Evolutionary conservation across 768 basidiomycete species (phyloP), one percentile per base, ranked within the genome.

Genomic region (Mycena albidolilacea): DNA sequence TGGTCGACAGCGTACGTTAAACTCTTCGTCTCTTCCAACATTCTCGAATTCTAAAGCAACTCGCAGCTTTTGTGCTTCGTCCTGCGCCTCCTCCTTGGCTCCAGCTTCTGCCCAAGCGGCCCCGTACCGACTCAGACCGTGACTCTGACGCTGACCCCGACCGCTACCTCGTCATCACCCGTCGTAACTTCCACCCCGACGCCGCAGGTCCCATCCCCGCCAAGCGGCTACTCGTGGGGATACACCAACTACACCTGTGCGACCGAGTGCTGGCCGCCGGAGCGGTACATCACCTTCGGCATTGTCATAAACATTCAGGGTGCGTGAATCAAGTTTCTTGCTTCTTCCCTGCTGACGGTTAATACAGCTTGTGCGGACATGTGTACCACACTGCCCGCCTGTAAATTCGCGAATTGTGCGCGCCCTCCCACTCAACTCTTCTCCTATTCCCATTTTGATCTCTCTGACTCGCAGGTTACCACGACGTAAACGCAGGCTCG

Each of bases 171-270:
- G 41, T 14, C 41, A 7, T 54, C 61, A 38, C 69, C 63, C 38
- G 41, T 44, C 9, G 60, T 59, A 15, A 7, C 50, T 8, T 30
- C 44, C 4, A 12, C 63, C 0, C 44, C 58, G 0, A 38, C 46
- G 1, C 21, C 41, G 4, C 48, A 30, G 30, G 30, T 30, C 30
- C 30, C 59, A 17, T n/a, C 41, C 12, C 39, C 46, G 12, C 65
- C 71, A 4, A 9, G 5, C 0, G 64, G 70, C 21, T 75, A 72
- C n/a, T 37, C 14, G 2, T 58, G 4, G 23, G 10, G 11, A 1
- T 67, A 43, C 41, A 17, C 21, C 52, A 72, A 75, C 37, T 19
- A 44, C 9, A 75, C 68, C 23, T 72, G 71, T 38, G 74, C 74
- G 37, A 21, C 23, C 7, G 58, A 64, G 23, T 52, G 23, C 2